Conservation (phyloP, 176 grass and related monocot genomes). For the Rhynchospora breviuscula region DNA sequence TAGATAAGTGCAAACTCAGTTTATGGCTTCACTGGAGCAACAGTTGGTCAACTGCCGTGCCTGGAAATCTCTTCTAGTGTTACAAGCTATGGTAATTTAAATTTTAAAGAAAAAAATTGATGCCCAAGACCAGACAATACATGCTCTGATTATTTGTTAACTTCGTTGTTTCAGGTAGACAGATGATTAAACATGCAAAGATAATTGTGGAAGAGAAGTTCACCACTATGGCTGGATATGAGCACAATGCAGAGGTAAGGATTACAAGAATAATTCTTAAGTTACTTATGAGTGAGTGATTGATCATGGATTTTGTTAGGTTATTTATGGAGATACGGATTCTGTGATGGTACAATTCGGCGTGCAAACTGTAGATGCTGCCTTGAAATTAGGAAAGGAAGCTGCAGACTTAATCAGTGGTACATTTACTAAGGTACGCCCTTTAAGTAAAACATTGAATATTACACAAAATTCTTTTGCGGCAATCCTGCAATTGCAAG, state of each 20-base stretch:
- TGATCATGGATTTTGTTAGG: constrained; percentile 38
- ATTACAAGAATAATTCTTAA: neutral
- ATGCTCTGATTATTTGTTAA: neutral
- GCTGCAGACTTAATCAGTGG: constrained; percentile 77
- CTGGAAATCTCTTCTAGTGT: constrained; percentile 98
- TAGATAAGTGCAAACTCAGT: constrained; percentile 98
- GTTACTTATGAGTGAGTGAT: constrained; percentile 11
- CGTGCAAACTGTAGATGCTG: constrained; percentile 59
- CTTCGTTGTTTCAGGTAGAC: constrained; percentile 50
- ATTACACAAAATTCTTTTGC: neutral
- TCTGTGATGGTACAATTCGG: constrained; percentile 99
- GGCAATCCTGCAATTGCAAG: neutral
- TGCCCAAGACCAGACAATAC: neutral
- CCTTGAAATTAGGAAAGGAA: constrained; percentile 98
- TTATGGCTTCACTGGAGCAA: constrained; percentile 98
- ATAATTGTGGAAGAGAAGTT: constrained; percentile 98
- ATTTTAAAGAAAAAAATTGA: neutral
- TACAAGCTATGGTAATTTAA: constrained; percentile 81
- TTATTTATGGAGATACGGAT: constrained; percentile 95
- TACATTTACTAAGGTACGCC: constrained; percentile 90
- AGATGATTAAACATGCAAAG: constrained; percentile 99
- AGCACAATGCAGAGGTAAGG: constrained; percentile 87
- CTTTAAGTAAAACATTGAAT: neutral
- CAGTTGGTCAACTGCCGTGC: constrained; percentile 92
- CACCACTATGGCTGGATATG: constrained; percentile 72